These are phyloP conservation scores for Castanospermum australe DNA, from an alignment of 306 rosid species.

Conservation along the genomic window DNA sequence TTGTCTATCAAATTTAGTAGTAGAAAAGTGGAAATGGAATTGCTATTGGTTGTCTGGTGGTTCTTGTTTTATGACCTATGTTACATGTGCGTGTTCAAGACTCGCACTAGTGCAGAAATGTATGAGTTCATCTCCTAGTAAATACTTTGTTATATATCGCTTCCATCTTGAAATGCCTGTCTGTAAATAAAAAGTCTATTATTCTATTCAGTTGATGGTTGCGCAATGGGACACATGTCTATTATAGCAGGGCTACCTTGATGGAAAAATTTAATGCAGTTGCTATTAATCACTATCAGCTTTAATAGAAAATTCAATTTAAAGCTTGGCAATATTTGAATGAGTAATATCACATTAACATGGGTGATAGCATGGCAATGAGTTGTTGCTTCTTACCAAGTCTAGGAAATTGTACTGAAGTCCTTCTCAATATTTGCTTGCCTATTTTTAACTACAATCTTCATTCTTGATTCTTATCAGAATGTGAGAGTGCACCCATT, in stretches of 20 bases:
- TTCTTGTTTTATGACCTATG: not conserved
- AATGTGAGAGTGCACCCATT: not conserved
- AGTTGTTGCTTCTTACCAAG: conserved; percentile 7
- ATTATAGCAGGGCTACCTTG: not conserved
- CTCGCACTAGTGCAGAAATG: not conserved
- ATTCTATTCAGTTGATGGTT: not conserved
- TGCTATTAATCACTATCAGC: not conserved
- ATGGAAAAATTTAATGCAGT: not conserved
- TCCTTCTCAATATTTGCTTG: not conserved
- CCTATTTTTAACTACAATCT: not conserved
- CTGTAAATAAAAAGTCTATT: not conserved
- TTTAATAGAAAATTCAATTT: not conserved
- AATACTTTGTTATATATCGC: not conserved
- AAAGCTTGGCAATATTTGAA: not conserved
- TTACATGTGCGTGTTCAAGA: not conserved
- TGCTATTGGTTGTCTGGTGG: not conserved
- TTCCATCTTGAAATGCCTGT: not conserved
- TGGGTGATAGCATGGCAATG: not conserved
- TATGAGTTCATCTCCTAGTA: not conserved
- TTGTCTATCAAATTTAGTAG: not conserved
- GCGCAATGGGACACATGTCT: not conserved
- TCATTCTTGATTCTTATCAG: not conserved
- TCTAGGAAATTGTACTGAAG: not conserved
- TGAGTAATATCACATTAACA: not conserved
- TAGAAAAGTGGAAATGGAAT: not conserved